A percentile compares a stretch with the other conserved stretches of the same genome.
Conservation (phyloP, 228 moss, liverwort and hornwort species). For the Sphagnum fallax region DNA sequence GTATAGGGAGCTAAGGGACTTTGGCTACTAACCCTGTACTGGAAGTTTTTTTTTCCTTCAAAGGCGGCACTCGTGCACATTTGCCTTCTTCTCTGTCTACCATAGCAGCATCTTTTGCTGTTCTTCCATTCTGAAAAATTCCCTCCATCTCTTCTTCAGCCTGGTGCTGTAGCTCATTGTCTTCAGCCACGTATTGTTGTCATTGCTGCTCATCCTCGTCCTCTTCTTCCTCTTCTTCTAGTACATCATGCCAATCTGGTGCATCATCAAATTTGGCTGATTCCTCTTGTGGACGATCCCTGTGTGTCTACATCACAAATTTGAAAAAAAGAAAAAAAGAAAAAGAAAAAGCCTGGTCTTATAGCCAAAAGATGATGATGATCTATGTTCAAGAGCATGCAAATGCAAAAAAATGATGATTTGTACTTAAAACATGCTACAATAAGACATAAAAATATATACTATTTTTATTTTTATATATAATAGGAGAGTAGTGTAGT, state of each 20-base stretch:
- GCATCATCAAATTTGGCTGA: conserved; percentile 34
- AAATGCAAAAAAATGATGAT: no score
- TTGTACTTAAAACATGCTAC: no score
- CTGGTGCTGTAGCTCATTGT: conserved; percentile 13
- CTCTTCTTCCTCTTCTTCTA: conserved; percentile 52
- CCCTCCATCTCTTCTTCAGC: conserved; percentile 40
- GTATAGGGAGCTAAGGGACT: conserved; percentile 83
- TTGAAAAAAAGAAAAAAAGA: no score
- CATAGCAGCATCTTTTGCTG: conserved; percentile 94
- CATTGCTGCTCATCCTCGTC: conserved; percentile 22
- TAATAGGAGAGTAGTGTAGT: no score
- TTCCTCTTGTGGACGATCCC: no score
- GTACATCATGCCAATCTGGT: conserved; percentile 63
- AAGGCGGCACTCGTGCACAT: conserved; percentile 96
- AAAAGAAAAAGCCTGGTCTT: no score
- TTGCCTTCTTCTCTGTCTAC: conserved; percentile 99
- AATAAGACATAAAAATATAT: no score
- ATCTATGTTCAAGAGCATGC: no score
- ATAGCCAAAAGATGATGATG: no score
- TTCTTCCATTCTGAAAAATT: conserved; percentile 89
- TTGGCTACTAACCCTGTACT: conserved; percentile 99
- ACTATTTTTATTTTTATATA: no score
- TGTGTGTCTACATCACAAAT: no score
- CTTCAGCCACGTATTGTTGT: conserved; percentile 34
- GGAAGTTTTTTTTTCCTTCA: conserved; percentile 93